Conservation (phyloP, 352 stramenopile species). For the Globisporangium splendens region DNA sequence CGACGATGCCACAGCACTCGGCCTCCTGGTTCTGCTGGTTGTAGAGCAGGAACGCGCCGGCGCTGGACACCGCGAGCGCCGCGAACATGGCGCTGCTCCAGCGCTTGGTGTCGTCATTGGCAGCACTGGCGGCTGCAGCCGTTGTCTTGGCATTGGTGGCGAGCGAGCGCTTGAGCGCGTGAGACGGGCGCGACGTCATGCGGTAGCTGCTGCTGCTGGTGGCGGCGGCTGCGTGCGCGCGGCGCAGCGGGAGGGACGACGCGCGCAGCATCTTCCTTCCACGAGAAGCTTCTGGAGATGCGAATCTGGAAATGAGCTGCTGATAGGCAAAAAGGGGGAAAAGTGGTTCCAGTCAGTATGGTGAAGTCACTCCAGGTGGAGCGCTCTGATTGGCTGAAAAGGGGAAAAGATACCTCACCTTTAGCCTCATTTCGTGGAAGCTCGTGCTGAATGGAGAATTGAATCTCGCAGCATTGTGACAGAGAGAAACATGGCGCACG, state of each 20-base stretch:
- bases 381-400: slow-evolving; percentile 12
- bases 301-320: slow-evolving; percentile 4
- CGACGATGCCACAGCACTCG: slow-evolving; percentile 76
- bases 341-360: background rate
- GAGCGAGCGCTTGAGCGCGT: slow-evolving; percentile 1
- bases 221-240: slow-evolving; percentile 1
- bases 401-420: background rate
- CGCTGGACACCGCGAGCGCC: slow-evolving; percentile 1
- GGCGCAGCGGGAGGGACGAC: slow-evolving; percentile 13
- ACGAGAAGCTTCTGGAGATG: background rate
- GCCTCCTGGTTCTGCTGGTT: slow-evolving; percentile 13
- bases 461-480: too few relatives aligned
- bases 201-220: background rate
- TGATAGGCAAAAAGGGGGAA: background rate
- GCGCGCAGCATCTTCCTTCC: slow-evolving; percentile 12
- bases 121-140: background rate
- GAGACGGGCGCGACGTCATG: background rate
- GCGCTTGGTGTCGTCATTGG: slow-evolving; percentile 5
- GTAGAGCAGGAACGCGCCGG: slow-evolving; percentile 1
- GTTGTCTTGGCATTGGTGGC: background rate
- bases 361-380: slow-evolving; percentile 11
- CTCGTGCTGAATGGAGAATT: too few relatives aligned
- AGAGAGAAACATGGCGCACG: too few relatives aligned
- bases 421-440: too few relatives aligned
- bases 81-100: slow-evolving; percentile 3